A percentile compares a stretch with the other conserved stretches of the same genome.
Conservation (phyloP, 2,329 filamentous ascomycete genomes). For the Pseudodiploospora longispora region DNA sequence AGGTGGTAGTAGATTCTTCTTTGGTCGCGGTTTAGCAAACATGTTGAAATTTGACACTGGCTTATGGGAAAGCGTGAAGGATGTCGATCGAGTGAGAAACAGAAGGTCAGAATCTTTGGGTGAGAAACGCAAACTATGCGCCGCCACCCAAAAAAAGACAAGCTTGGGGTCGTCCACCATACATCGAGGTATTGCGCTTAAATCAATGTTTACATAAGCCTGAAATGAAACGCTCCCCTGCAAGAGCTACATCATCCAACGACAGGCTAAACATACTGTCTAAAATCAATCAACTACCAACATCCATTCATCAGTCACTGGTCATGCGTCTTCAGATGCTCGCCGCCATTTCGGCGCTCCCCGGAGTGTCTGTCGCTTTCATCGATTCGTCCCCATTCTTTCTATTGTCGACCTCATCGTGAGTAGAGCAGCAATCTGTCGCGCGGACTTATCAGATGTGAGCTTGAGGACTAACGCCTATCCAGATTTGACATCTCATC, state of each 20-base stretch:
- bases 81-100: too few relatives aligned
- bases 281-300: too few relatives aligned
- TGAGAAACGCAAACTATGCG: too few relatives aligned
- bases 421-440: conserved; percentile 28
- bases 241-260: background rate
- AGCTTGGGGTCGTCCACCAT: too few relatives aligned
- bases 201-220: conserved; percentile 3
- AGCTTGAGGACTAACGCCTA: conserved; percentile 3
- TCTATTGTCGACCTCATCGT: conserved; percentile 78
- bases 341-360: conserved; percentile 44
- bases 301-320: background rate
- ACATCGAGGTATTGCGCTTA: conserved; percentile 2
- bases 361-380: conserved; percentile 61
- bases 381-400: conserved; percentile 84
- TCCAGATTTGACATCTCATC: conserved; percentile 26
- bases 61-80: too few relatives aligned
- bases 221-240: conserved; percentile 4
- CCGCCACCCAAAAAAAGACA: too few relatives aligned
- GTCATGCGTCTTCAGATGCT: conserved; percentile 16
- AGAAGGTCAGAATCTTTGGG: too few relatives aligned
- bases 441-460: conserved; percentile 4
- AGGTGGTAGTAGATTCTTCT: conserved; percentile 49
- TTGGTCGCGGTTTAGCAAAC: conserved; percentile 52
- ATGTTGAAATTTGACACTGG: conserved; percentile 13
- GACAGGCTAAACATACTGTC: too few relatives aligned